phyloP scores from a whole-genome alignment of 1,139 yeast species.

The Eremothecium coryli region DNA sequence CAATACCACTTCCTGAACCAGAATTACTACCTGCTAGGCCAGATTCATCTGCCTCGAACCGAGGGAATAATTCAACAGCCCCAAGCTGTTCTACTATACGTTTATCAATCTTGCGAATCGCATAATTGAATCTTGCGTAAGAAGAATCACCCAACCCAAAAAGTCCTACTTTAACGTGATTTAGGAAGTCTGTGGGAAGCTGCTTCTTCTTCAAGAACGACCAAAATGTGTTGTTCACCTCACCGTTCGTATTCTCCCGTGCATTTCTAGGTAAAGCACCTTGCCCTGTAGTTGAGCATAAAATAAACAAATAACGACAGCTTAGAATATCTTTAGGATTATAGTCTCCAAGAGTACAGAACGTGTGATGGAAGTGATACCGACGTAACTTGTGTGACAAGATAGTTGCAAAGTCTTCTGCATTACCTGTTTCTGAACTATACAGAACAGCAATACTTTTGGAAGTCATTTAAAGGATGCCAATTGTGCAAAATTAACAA shows the following conservation, averaged over 20 bases:
- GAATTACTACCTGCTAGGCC: slow-evolving; percentile 31
- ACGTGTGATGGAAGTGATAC: slow-evolving; percentile 42
- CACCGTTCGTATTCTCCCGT: slow-evolving; percentile 18
- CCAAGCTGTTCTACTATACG: slow-evolving; percentile 69
- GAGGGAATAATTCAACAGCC: slow-evolving; percentile 55
- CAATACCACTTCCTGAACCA: slow-evolving; percentile 63
- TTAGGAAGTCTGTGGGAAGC: slow-evolving; percentile 55
- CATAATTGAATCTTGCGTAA: slow-evolving; percentile 79
- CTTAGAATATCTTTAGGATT: slow-evolving; percentile 42
- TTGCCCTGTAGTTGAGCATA: slow-evolving; percentile 92
- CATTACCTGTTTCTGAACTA: slow-evolving; percentile 91
- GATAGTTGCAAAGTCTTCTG: slow-evolving; percentile 74
- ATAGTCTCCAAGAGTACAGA: slow-evolving; percentile 55
- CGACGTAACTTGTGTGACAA: slow-evolving; percentile 51
- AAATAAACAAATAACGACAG: slow-evolving; percentile 46
- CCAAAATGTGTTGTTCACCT: slow-evolving; percentile 45
- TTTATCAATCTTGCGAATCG: slow-evolving; percentile 70
- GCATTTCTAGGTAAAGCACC: slow-evolving; percentile 87
- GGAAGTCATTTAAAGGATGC: slow-evolving; percentile 9
- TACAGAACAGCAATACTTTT: slow-evolving; percentile 52
- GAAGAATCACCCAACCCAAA: slow-evolving; percentile 96
- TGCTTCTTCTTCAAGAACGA: slow-evolving; percentile 56
- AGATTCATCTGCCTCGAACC: slow-evolving; percentile 89
- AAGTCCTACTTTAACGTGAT: slow-evolving; percentile 55
- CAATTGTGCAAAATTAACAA: no score